Percentiles rank a stretch among this genome's conserved stretches.
phyloP scores from a whole-genome alignment of 2,329 filamentous ascomycete species.

The Huntiella abstrusa region DNA sequence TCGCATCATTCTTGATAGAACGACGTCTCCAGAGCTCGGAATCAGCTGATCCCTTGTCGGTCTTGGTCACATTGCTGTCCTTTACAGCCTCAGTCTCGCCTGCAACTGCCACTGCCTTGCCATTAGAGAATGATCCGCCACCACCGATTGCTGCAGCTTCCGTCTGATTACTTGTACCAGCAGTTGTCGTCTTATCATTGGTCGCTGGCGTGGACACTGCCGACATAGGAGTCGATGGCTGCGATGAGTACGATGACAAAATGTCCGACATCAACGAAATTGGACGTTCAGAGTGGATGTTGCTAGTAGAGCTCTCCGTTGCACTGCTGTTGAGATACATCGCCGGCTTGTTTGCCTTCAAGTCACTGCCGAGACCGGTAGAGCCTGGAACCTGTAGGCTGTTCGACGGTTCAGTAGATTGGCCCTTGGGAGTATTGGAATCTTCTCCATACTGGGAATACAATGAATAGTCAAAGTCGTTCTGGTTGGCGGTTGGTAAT shows the following conservation, averaged over 20 bases:
- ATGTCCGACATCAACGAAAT: slow-evolving; percentile 10
- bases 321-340: slow-evolving; percentile 12
- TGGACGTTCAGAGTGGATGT: slow-evolving; percentile 5
- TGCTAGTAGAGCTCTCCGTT: slow-evolving; percentile 12
- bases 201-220: slow-evolving; percentile 1
- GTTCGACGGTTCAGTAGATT: slow-evolving; percentile 5
- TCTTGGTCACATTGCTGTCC: neutral
- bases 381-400: slow-evolving; percentile 6
- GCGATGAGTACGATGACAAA: slow-evolving; percentile 15
- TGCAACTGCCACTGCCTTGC: too few species aligned
- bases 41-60: neutral
- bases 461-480: slow-evolving; percentile 7
- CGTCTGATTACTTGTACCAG: too few species aligned
- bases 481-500: slow-evolving; percentile 6
- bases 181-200: neutral
- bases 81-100: too few species aligned
- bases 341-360: neutral
- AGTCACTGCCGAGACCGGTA: neutral
- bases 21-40: slow-evolving; percentile 29
- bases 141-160: too few species aligned
- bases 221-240: slow-evolving; percentile 11
- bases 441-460: slow-evolving; percentile 8
- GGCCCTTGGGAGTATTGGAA: slow-evolving; percentile 9
- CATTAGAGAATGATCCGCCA: too few species aligned
- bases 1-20: slow-evolving; percentile 29